phyloP scores from a whole-genome alignment of 768 basidiomycete species.

The Termitomyces sp. region DNA sequence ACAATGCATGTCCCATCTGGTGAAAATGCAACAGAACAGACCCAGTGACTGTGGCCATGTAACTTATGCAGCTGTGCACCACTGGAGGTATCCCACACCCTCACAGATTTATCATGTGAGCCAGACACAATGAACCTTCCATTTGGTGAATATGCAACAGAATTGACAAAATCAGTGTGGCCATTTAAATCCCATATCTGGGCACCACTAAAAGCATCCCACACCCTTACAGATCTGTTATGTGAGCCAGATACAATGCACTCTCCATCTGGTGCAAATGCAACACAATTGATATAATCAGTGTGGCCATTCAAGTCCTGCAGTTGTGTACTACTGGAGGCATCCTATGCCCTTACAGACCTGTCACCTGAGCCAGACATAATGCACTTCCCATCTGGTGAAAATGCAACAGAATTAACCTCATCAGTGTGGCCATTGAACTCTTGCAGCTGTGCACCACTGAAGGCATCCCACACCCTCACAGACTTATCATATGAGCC shows the following conservation, averaged over 20 bases:
- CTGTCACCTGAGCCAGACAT: neutral
- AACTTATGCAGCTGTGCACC: neutral
- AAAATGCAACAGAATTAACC: neutral
- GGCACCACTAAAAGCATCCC: neutral
- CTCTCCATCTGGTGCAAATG: neutral
- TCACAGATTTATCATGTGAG: neutral
- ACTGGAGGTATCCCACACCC: neutral
- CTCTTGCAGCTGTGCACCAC: neutral
- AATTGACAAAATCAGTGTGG: neutral
- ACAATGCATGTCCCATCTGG: no score
- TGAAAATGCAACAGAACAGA: neutral
- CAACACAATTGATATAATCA: neutral
- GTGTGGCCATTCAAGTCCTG: neutral
- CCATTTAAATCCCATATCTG: neutral
- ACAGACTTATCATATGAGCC: neutral
- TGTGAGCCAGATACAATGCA: neutral
- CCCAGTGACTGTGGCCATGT: neutral
- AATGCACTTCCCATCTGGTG: neutral
- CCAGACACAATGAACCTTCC: neutral
- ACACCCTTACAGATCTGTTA: neutral
- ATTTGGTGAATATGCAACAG: neutral
- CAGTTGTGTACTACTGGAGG: neutral
- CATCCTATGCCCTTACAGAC: neutral
- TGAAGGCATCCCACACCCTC: neutral
- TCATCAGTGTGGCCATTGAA: no score